Evolutionary conservation across 495 filamentous ascomycete species (phyloP), one percentile per base, ranked within the genome.

Genomic region (Hypomontagnella monticulosa): DNA sequence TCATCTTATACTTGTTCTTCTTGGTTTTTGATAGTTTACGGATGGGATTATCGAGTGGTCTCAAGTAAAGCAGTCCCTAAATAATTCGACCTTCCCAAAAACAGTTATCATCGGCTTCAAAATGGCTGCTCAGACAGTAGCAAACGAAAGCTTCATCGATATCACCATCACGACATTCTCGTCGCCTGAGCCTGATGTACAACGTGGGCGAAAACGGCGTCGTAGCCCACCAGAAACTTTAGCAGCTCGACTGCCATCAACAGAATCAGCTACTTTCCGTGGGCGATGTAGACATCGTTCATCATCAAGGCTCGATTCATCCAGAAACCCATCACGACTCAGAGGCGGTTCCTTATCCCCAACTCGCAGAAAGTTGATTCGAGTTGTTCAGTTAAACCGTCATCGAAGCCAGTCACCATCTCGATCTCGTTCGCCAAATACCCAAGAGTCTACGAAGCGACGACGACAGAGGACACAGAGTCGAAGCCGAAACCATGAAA

Each of bases 211-310:
- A 7, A 76, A 76, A 66, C 67, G 76, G 20, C 65, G 64, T 4
- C 71, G 76, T 8, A 76, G 70, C 27, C 66, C 63, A 33, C 69
- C 53, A 32, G 49, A 63, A 27, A 49, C 66, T 27, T 15, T 68
- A 37, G 32, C 66, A 20, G 42, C 66, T 27, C 64, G 67, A 20
- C 61, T 67, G 7, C 70, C 69, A n/a, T 76, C 76, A 8, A 67
- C 66, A 18, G 78, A 79, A 20, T 79, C 78, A 38, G 68, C 72
- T 48, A 76, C 73, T 19, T 73, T 75, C 37, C 73, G 78, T 38
- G 78, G 78, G 32, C 77, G 78, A 15, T 70, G 71, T 41, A 71
- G 78, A 20, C 67, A 73, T 44, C 76, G 78, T 20, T 79, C 76
- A 11, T 72, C 67, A 15, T 78, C 75, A 32, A 61, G 76, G 38